Evolutionary conservation across 805 yeast genomes (phyloP).

Genomic region (Yarrowia porcina): DNA sequence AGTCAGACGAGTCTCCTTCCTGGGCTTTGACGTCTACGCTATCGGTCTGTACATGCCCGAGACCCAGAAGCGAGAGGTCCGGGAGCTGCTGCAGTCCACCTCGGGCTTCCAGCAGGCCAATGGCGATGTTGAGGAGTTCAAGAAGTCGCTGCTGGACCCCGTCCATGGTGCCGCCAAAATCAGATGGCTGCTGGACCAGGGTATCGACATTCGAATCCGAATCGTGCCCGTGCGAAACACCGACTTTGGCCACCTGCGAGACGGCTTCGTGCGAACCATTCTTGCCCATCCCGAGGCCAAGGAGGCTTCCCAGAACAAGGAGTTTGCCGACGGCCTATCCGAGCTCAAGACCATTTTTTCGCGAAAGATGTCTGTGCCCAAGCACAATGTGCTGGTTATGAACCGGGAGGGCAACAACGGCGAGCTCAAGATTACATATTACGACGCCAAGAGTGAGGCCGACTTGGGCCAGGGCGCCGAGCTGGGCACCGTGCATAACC

Average conservation of each 20-base stretch:
- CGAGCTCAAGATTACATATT: slow-evolving; percentile 45
- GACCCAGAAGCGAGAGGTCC: slow-evolving; percentile 45
- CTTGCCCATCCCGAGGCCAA: slow-evolving; percentile 63
- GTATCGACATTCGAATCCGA: slow-evolving; percentile 64
- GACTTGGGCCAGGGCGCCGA: slow-evolving; percentile 29
- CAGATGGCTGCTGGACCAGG: slow-evolving; percentile 53
- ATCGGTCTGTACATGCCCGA: slow-evolving; percentile 74
- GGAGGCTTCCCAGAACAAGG: slow-evolving; percentile 41
- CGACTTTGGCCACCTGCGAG: slow-evolving; percentile 83
- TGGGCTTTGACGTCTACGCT: slow-evolving; percentile 80
- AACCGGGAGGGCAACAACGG: slow-evolving; percentile 50
- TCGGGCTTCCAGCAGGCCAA: slow-evolving; percentile 14
- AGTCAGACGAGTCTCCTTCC: slow-evolving; percentile 75
- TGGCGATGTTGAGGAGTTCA: slow-evolving; percentile 25
- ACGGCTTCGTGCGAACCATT: slow-evolving; percentile 81
- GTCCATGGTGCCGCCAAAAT: slow-evolving; percentile 52
- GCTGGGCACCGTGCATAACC: slow-evolving; percentile 62
- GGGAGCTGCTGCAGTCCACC: slow-evolving; percentile 29
- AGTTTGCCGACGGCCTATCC: slow-evolving; percentile 59
- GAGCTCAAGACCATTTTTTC: slow-evolving; percentile 62
- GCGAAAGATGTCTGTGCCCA: slow-evolving; percentile 68
- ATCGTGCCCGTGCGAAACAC: slow-evolving; percentile 87
- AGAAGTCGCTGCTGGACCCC: slow-evolving; percentile 43
- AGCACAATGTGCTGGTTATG: slow-evolving; percentile 63
- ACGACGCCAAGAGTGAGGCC: slow-evolving; percentile 41